Evolutionary conservation across 169 alveolate genomes (phyloP), one percentile per base, ranked within the genome.

Genomic region (Eimeria praecox): DNA sequence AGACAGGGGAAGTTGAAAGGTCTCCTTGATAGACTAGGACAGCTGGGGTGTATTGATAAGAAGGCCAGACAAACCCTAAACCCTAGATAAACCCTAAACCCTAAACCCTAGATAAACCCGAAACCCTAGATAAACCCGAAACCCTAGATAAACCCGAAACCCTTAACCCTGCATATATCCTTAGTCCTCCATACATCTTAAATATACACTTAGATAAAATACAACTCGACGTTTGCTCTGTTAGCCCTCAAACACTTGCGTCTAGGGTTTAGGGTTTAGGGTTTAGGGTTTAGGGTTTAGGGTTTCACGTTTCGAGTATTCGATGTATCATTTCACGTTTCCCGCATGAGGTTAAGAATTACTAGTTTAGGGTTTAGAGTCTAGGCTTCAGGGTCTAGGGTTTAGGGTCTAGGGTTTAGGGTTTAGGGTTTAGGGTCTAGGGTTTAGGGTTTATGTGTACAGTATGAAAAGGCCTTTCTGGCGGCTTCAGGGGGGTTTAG

Each of bases 401-500:
- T 75, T 75, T 75, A 75, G 87, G 87, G 87, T 75, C 40, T 75
- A 75, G 87, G 87, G 87, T 75, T 75, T 75, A 75, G 87, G 87
- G 87, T 75, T 75, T 75, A 75, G 87, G 87, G 87, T 75, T 75
- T 75, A 75, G 87, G 87, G 87, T 75, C 40, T 75, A 75, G 87
- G 54, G 87, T 71, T 71, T 71, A 66, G 77, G 77, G 82, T 71
- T 14, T 71, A 18, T 38, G 40, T 8, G 44, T 71, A 62, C 77
- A 90, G 95, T 90, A 90, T 56, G 95, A 90, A 49, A 90, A 56
- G 90, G 95, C 95, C 27, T 90, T 90, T 30, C 18, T 90, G 35
- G 91, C 95, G 1, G 95, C 95, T 20, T 62, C 88, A 0, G 91
- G 95, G n/a, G 95, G 95, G 33, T 77, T 91, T 78, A 27, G 91